Evolutionary conservation across 768 basidiomycete genomes (phyloP), one percentile per base, ranked within the genome.

Genomic region (Tubosaeta sp.): DNA sequence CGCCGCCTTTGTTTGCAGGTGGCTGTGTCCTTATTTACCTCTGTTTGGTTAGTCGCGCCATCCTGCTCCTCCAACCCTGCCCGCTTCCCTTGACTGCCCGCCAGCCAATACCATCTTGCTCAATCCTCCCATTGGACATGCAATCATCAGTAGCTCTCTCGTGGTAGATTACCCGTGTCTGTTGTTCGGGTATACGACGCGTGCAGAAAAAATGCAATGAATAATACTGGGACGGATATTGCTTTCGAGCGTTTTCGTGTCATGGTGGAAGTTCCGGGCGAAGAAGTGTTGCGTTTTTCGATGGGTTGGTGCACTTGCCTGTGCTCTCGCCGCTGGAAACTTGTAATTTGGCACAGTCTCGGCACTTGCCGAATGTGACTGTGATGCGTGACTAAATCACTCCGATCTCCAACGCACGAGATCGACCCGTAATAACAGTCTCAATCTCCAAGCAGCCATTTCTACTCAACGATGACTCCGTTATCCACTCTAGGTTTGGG

Each of bases 211-310:
- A 43, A 39, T 29, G 16, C 8, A 37, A n/a, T 35, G 42, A 52
- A 59, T 56, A 54, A 43, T 35, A 41, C 38, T 17, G 27, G 35
- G 27, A 38, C 26, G 14, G n/a, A 35, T 8, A 10, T 12, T 17
- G 39, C 25, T 22, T 52, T 57, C 51, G 59, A 33, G 50, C 35
- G 49, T 47, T 43, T 59, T 53, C 35, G 56, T 32, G 51, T 43
- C 57, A 46, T 70, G 69, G 31, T 68, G 66, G 60, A 70, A 58
- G 66, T 68, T 70, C 66, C 68, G 48, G 53, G 68, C 56, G 46
- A 68, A 68, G 68, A 57, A 56, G 57, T 55, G 64, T 65, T 48
- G 42, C 27, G n/a, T 43, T 57, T 68, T 70, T 69, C 48, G 52
- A 48, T 48, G 46, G 45, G 41, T 50, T 52, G 46, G 29, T 64